Base-by-base conservation (phyloP, 2,329 filamentous ascomycete genomes). In the Teratosphaeria zuluensis region DNA sequence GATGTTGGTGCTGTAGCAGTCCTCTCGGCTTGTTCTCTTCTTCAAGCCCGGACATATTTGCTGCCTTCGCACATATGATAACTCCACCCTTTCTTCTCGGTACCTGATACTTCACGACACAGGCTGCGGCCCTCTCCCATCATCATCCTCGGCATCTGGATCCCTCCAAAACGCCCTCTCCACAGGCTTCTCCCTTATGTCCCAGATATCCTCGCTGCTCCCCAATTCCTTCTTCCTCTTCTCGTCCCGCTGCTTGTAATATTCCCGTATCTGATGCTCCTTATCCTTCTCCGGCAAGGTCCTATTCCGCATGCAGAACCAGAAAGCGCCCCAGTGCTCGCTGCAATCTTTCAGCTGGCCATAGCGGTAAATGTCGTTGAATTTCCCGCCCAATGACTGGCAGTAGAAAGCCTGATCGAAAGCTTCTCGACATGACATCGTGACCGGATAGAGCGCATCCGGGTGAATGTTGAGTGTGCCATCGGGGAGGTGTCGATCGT, bases 391-490 rank as follows among this genome's bases (percentile, higher is more conserved):
- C 8, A 96, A 80, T 0, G 88, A 90, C 72, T 94, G 89, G 81
- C 94, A 99, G 79, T 92, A 90, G 82, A 92, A 96, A 60, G 92
- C 92, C 63, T 85, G 82, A 77, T 99, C 94, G 77, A 99, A 97
- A 66, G 91, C 88, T 61, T 87, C 81, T 56, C 89, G 87, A 79
- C 94, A 97, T 69, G 88, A 92, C 87, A 97, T 94, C 56, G 81
- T 84, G 51, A 85, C 85, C 0, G 90, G 90, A 62, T 94, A 88
- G 55, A 90, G 79, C 62, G 85, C 83, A 64, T 89, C 84, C 65
- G 85, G 82, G 59, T 59, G 66, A 62, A 70, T 69, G 63, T 69
- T 65, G 61, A 69, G 61, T 32, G 59, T 58, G 62, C 66, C 66
- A 58, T 70, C 65, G 35, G 64, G 64, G 53, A 64, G 64, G 57